Conservation (phyloP, 1,284 basidiomycete species). For the Apiotrichum brassicae region DNA sequence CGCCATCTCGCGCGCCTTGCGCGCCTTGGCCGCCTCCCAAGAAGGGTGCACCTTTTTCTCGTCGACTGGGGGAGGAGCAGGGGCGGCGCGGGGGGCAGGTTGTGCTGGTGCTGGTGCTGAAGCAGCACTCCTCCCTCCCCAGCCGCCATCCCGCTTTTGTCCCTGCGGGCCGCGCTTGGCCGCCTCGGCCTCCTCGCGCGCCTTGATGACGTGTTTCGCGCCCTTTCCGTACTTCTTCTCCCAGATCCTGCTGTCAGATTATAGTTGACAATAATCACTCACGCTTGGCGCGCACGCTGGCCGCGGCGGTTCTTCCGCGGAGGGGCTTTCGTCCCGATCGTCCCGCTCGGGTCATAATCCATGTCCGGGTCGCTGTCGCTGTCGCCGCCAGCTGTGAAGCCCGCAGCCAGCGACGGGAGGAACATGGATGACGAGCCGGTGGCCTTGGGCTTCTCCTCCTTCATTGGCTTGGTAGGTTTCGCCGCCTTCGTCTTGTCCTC, state of each 20-base stretch:
- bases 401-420: conserved; percentile 77
- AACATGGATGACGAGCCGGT: conserved; percentile 61
- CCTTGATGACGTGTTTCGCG: conserved; percentile 82
- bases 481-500: conserved; percentile 15
- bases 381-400: conserved; percentile 68
- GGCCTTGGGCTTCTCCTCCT: conserved; percentile 5
- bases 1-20: conserved; percentile 55
- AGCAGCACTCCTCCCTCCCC: conserved; percentile 15
- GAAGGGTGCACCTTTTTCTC: conserved; percentile 63
- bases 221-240: conserved; percentile 89
- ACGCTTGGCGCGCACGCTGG: conserved; percentile 85
- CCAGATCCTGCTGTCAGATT: conserved; percentile 66
- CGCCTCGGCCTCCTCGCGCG: conserved; percentile 37
- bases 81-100: conserved; percentile 4
- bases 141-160: conserved; percentile 11
- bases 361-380: conserved; percentile 70
- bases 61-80: conserved; percentile 12
- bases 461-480: conserved; percentile 24
- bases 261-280: conserved; percentile 46
- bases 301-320: conserved; percentile 82
- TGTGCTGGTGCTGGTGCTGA: conserved; percentile 2
- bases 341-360: conserved; percentile 54
- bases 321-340: conserved; percentile 47
- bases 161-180: conserved; percentile 6
- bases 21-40: conserved; percentile 80